Percentiles rank a stretch among this genome's conserved stretches.
These are phyloP conservation scores for Dipodascus albidus DNA, from an alignment of 805 yeast genomes.

Conservation along the genomic window DNA sequence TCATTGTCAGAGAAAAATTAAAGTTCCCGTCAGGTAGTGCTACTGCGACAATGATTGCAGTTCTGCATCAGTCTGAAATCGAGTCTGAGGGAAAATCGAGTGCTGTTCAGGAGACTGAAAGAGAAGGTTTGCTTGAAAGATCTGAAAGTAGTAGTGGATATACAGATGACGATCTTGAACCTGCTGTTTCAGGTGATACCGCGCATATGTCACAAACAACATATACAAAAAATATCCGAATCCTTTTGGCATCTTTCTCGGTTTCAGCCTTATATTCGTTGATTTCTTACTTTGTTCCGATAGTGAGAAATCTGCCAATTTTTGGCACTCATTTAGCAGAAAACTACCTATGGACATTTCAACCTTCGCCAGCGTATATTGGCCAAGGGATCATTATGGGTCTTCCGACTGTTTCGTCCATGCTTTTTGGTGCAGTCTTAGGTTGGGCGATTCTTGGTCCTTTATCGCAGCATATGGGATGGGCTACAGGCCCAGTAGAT, in stretches of 20 bases:
- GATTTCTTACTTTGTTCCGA: constrained; percentile 60
- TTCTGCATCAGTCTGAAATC: constrained; percentile 48
- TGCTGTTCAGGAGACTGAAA: too few relatives aligned
- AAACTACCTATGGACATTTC: constrained; percentile 71
- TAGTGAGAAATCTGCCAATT: constrained; percentile 55
- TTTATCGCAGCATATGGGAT: constrained; percentile 49
- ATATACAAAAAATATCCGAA: constrained; percentile 42
- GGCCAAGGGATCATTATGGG: constrained; percentile 99
- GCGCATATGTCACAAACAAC: constrained; percentile 11
- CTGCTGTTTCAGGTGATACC: constrained; percentile 8
- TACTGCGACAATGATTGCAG: constrained; percentile 85
- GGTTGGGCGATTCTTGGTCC: constrained; percentile 96
- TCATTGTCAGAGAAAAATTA: constrained; percentile 74
- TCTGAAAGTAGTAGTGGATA: constrained; percentile 7
- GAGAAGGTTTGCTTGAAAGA: too few relatives aligned
- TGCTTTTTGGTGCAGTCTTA: constrained; percentile 78
- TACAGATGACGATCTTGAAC: constrained; percentile 12
- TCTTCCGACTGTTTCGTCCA: constrained; percentile 74
- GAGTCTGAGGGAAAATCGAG: not conserved
- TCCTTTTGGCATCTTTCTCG: constrained; percentile 48
- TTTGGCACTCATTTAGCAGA: constrained; percentile 57
- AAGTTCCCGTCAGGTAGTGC: constrained; percentile 95
- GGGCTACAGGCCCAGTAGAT: constrained; percentile 86
- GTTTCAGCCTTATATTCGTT: constrained; percentile 67
- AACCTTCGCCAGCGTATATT: constrained; percentile 93